Evolutionary conservation across 768 basidiomycete species (phyloP), one percentile per base, ranked within the genome.

Genomic region (Mycena olivaceomarginata): DNA sequence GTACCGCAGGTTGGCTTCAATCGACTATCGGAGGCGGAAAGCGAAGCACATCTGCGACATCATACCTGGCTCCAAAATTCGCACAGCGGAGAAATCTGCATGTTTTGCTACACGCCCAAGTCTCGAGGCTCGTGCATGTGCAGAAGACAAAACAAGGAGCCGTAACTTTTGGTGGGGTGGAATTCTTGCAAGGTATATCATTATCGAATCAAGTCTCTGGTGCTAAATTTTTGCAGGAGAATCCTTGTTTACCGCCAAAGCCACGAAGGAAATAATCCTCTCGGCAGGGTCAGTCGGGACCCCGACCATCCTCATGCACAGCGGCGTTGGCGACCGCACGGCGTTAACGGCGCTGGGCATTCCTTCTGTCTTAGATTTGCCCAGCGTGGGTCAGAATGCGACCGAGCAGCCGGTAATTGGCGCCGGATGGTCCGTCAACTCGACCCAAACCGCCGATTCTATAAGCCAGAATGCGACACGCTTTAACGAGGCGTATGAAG

Each of bases 1-100:
- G 31, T 3, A 3, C 31, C 13, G 13, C 25, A 31, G 84, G 84
- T 13, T 85, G 83, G 83, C 57, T 79, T 8, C 83, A 83, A 46
- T 67, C 71, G 1, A 80, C 82, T 15, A 81, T 85, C 48, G 77
- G 72, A 5, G 70, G 75, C 25, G 82, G 84, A 39, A 75, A 40
- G 16, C 81, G 85, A 12, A 70, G 69, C 25, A 60, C 39, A 18
- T 62, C 53, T 40, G 69, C 45, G 13, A 53, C 69, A 25, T 57
- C 85, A 15, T 84, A 86, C 67, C 79, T 86, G 22, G 72, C 75
- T 20, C 31, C 31, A 4, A 31, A 31, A 31, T 31, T 31, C 31
- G 31, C 31, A 4, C 31, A 31, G 31, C 31, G 31, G 39, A 6
- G 2, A 62, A 57, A 45, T 56, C 79, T 56, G 66, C 80, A 43